These are phyloP conservation scores for Paragyromitra xinjiangensis DNA, from an alignment of 495 filamentous ascomycete species.

Conservation along the genomic window DNA sequence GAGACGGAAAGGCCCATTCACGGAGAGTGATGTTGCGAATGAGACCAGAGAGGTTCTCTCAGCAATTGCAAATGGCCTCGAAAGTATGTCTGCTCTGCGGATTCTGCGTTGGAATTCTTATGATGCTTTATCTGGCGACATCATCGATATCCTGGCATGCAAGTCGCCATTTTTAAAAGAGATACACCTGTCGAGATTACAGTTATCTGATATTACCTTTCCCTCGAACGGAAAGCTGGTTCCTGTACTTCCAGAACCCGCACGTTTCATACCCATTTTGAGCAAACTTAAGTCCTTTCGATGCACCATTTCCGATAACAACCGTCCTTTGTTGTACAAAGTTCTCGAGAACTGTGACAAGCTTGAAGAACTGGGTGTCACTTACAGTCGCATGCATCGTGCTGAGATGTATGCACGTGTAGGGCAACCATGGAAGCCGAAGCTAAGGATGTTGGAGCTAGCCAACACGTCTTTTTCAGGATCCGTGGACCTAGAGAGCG, in stretches of 20 bases:
- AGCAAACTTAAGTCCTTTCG: conserved; percentile 21
- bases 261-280: conserved; percentile 11
- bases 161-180: conserved; percentile 26
- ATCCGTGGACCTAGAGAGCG: conserved; percentile 1
- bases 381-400: background rate
- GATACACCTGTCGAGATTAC: conserved; percentile 26
- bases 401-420: background rate
- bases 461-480: conserved; percentile 6
- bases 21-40: conserved; percentile 15
- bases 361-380: conserved; percentile 22
- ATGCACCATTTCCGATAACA: conserved; percentile 6
- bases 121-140: conserved; percentile 16
- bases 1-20: conserved; percentile 20
- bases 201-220: conserved; percentile 7
- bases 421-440: conserved; percentile 18
- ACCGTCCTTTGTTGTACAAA: conserved; percentile 3
- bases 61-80: conserved; percentile 6
- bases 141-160: conserved; percentile 16
- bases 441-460: conserved; percentile 11
- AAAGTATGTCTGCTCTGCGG: conserved; percentile 8
- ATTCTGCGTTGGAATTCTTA: conserved; percentile 34
- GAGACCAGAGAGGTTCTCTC: conserved; percentile 16
- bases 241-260: background rate
- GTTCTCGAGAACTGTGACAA: conserved; percentile 22
- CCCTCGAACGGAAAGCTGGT: background rate